Conservation (phyloP, 2,329 filamentous ascomycete genomes). For the Pseudocercospora fuligena region DNA sequence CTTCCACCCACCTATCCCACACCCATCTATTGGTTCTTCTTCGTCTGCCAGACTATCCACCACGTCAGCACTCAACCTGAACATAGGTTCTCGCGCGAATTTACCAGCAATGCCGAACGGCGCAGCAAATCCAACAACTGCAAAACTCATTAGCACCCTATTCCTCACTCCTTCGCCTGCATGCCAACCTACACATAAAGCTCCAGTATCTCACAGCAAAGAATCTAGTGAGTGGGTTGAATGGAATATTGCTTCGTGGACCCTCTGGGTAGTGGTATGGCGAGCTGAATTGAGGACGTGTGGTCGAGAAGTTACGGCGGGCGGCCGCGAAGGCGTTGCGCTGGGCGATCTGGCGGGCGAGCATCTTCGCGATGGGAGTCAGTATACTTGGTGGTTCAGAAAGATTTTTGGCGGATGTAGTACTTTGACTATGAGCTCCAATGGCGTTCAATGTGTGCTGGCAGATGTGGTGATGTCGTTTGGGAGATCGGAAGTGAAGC, state of each 20-base stretch:
- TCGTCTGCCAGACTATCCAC: conserved; percentile 66
- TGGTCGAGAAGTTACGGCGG: conserved; percentile 93
- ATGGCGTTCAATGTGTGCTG: background rate
- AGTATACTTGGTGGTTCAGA: background rate
- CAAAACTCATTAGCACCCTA: conserved; percentile 43
- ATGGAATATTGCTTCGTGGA: conserved; percentile 91
- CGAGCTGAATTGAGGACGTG: conserved; percentile 80
- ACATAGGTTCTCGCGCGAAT: conserved; percentile 31
- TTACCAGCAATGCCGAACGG: conserved; percentile 69
- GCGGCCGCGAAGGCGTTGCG: conserved; percentile 67
- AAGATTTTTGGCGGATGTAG: background rate
- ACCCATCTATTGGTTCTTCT: conserved; percentile 60
- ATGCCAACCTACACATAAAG: conserved; percentile 67
- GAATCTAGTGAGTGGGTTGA: conserved; percentile 89
- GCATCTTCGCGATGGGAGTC: conserved; percentile 33
- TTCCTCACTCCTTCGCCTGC: conserved; percentile 14
- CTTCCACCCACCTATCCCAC: background rate
- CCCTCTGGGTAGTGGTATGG: conserved; percentile 99
- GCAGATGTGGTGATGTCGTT: background rate
- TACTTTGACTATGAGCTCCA: background rate
- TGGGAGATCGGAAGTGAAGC: background rate
- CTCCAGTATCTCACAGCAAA: conserved; percentile 84
- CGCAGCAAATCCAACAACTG: conserved; percentile 62
- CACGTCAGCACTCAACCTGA: conserved; percentile 14
- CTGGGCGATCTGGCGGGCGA: conserved; percentile 52